Evolutionary conservation across 345 rosid species (phyloP).

Genomic region (Geranium brycei): DNA sequence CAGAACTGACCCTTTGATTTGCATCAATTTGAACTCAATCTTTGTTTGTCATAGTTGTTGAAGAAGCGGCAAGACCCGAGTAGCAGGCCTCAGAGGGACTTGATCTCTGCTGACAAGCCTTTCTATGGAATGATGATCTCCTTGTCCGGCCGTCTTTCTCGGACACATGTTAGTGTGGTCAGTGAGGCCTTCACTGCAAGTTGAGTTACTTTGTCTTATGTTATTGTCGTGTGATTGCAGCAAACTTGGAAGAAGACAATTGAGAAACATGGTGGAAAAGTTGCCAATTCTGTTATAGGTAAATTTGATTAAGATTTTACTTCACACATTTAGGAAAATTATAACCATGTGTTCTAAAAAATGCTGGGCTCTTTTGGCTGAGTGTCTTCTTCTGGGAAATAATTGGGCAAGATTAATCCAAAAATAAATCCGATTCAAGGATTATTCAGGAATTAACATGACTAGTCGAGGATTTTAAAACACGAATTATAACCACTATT

Average conservation of each 20-base stretch:
- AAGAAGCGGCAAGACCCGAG: conserved; percentile 53
- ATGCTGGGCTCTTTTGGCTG: no score
- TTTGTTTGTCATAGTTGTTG: conserved; percentile 26
- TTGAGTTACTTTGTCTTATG: neutral
- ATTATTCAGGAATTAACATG: no score
- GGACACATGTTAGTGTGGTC: conserved; percentile 39
- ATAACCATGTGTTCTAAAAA: no score
- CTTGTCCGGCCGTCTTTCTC: conserved; percentile 51
- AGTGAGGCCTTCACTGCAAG: neutral
- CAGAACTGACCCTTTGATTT: neutral
- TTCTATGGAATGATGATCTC: conserved; percentile 56
- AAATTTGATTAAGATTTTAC: neutral
- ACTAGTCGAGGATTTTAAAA: no score
- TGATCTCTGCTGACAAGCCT: conserved; percentile 33
- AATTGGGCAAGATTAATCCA: no score
- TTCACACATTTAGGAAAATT: no score
- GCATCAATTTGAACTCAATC: neutral
- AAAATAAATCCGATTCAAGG: no score
- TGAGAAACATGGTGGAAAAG: conserved; percentile 53
- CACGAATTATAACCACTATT: no score
- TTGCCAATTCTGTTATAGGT: conserved; percentile 42
- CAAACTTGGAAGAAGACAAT: conserved; percentile 51
- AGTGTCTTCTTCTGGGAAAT: no score
- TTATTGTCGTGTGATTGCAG: conserved; percentile 19
- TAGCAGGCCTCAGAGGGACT: conserved; percentile 31